Evolutionary conservation across 495 filamentous ascomycete species (phyloP), one percentile per base, ranked within the genome.

Genomic region (Diplogelasinospora grovesii): DNA sequence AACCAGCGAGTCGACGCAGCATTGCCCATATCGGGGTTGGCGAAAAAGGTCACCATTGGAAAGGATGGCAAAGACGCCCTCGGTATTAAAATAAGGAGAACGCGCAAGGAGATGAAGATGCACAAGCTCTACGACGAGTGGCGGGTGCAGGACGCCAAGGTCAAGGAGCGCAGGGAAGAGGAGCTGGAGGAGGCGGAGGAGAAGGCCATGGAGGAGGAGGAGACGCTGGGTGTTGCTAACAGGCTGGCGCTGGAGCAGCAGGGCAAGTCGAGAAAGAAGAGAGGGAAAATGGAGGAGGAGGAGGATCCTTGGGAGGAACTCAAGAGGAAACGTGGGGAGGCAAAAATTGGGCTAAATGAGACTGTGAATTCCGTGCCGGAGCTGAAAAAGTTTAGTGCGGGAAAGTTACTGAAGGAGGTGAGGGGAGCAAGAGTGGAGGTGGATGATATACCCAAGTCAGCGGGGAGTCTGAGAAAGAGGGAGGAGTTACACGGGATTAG

Each of bases 261-360:
- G 21, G 40, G 15, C 6, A 44, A 52, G 13, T 53, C 50, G 13
- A 65, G 61, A 35, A 60, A 60, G 29, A 61, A 60, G 49, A 78
- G 76, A 52, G 82, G 76, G 70, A 78, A 71, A 60, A 48, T 53
- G 34, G 60, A 56, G 18, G 56, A 61, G 41, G 65, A 70, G 45
- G 63, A 65, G 36, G 90, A 96, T 67, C 86, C 87, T 8, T 98
- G 90, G 89, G 79, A 74, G 36, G 77, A 74, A 44, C 60, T 97
- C 35, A 75, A 68, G 51, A 69, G 63, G 56, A 75, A 70, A 47
- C 70, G 78, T 24, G 78, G 72, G 8, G 73, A 76, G 45, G 54
- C 51, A 19, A 83, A 75, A 56, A 66, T 73, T 0, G 72, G 72
- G 0, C 68, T 94, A 36, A 77, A 89, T 53, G 89, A 95, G 53